Base-by-base conservation (phyloP, 2,329 filamentous ascomycete species). In the Phialocephala sp. region DNA sequence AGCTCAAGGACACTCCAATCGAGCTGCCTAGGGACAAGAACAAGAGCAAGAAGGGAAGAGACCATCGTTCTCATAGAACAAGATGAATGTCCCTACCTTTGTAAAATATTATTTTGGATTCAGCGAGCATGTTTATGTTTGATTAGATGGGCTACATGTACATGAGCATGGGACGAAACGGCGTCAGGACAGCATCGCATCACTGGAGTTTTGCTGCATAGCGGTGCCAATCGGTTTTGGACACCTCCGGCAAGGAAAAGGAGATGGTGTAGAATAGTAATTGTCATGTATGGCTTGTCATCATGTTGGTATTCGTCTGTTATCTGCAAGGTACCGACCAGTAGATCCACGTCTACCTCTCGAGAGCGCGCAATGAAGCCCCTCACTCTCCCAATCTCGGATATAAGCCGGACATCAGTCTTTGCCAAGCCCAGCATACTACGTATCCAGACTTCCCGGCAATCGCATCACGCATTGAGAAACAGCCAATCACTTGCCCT, bases 11-110 rank as follows among this genome's bases (percentile, higher is more conserved):
- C 57, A 87, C 86, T 27, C 82, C 85, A 59, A 77, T 90, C 63
- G 87, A 90, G 69, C 75, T 90, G 36, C 88, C 88, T 5, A 87
- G 83, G 77, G 87, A 90, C 72, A 88, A 86, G 76, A 89, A 87
- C 76, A 88, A 84, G 77, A 82, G 82, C 41, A 89, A 86, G 77
- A 87, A 68, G 61, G 73, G 71, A 14, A 75, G 69, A 58, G 76
- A 77, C 47, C 71, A 71, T 66, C 71, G 74, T 18, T 71, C 70
- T 32, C 74, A 76, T 61, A 70, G 75, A 65, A 67, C 66, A 22
- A 72, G 75, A 64, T 75, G 57, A 69, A 70, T 37, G 59, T 63
- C 22, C 37, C 20, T 37, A 32, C 35, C 22, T 35, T 67, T 71
- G 69, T 71, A 71, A 67, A 69, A 52, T 69, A 70, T 41, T 45